A percentile compares a stretch with the other conserved stretches of the same genome.
Conservation (phyloP, 2,329 filamentous ascomycete species). For the Colletotrichum caudatum region DNA sequence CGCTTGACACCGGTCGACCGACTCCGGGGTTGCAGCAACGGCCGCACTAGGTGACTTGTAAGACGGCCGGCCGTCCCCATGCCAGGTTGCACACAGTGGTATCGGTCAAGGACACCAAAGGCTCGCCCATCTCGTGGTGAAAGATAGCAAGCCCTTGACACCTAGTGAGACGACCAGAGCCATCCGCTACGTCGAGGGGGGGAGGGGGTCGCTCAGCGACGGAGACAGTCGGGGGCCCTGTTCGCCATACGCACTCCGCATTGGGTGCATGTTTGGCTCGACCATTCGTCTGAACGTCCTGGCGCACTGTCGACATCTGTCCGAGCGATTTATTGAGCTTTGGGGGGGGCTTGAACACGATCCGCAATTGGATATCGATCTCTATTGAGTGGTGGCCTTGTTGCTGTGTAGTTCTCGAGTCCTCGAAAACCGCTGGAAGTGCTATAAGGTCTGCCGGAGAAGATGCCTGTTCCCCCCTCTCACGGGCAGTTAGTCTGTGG, state of each 20-base stretch:
- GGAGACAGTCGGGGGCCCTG: neutral
- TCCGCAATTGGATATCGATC: neutral
- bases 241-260: constrained; percentile 24
- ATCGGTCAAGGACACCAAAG: neutral
- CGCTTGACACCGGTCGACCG: neutral
- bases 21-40: constrained; percentile 6
- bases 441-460: neutral
- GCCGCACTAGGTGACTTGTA: constrained; percentile 14
- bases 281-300: constrained; percentile 4
- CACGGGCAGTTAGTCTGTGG: neutral
- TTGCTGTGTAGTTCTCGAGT: neutral
- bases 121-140: neutral
- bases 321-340: neutral
- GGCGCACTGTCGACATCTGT: neutral
- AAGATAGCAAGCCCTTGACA: no score
- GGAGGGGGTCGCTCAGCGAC: neutral
- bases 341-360: neutral
- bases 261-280: neutral
- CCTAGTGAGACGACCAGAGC: no score
- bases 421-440: no score
- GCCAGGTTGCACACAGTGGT: neutral
- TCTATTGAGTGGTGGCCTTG: neutral
- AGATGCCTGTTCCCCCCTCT: neutral
- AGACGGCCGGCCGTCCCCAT: neutral
- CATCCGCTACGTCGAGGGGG: neutral